Evolutionary conservation across 148 eudicot genomes (phyloP).

Genomic region (Rhododendron griersonianum): DNA sequence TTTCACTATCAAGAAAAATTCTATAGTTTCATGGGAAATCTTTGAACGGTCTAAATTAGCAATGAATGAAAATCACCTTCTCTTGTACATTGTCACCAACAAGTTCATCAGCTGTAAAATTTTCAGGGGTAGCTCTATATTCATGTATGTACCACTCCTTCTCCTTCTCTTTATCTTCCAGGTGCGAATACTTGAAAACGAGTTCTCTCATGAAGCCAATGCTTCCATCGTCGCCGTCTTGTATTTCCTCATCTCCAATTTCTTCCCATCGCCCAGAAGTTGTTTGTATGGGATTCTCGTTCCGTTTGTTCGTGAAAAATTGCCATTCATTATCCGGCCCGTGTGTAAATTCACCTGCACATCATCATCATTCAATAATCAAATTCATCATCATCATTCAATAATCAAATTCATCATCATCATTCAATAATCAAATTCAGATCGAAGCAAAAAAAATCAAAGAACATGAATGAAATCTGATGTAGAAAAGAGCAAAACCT

Average conservation of each 20-base stretch:
- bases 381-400: too few species aligned
- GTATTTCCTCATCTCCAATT: not conserved
- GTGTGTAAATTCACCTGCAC: not conserved
- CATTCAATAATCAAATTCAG: too few species aligned
- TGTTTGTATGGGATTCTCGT: not conserved
- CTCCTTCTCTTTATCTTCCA: not conserved
- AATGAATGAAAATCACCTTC: not conserved
- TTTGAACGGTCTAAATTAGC: not conserved
- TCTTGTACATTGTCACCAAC: not conserved
- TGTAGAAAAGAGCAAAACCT: not conserved
- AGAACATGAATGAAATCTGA: not conserved
- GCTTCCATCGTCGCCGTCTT: not conserved
- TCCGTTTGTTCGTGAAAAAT: not conserved
- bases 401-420: not conserved
- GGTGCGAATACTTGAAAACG: not conserved
- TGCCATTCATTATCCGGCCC: not conserved
- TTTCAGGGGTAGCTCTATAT: not conserved
- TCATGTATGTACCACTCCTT: constrained; percentile 1
- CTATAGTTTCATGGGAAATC: not conserved
- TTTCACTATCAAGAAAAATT: not conserved
- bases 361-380: not conserved
- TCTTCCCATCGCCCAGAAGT: not conserved
- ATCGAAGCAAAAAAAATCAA: not conserved
- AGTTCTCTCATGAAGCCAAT: not conserved
- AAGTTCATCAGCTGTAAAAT: not conserved